phyloP scores from a whole-genome alignment of 2,329 filamentous ascomycete species.

The Monilinia aucupariae region DNA sequence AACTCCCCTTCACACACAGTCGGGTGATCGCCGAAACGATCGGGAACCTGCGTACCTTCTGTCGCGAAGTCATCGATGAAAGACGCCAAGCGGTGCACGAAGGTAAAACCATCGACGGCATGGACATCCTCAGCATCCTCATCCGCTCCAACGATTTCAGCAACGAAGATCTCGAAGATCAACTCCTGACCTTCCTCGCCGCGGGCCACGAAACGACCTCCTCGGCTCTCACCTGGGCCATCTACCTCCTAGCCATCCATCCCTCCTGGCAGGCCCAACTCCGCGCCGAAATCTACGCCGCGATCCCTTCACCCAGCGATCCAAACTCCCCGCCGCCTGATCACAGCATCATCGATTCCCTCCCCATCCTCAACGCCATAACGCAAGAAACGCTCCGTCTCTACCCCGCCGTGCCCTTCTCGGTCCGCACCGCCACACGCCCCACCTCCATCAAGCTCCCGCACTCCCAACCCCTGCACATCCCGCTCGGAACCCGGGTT shows the following conservation, averaged over 20 bases:
- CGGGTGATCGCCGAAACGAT: conserved; percentile 51
- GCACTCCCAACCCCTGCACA: conserved; percentile 49
- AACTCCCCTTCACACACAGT: conserved; percentile 66
- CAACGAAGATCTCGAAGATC: conserved; percentile 72
- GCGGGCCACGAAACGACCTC: conserved; percentile 77
- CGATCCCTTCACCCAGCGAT: conserved; percentile 39
- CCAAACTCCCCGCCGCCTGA: conserved; percentile 32
- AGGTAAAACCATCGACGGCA: conserved; percentile 35
- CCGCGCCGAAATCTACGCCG: conserved; percentile 49
- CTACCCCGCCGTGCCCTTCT: conserved; percentile 61
- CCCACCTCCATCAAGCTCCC: conserved; percentile 53
- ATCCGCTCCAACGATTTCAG: conserved; percentile 68
- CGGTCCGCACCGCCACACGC: conserved; percentile 52
- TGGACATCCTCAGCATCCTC: conserved; percentile 75
- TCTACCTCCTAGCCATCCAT: conserved; percentile 46
- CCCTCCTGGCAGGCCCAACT: conserved; percentile 53
- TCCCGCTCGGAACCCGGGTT: conserved; percentile 54
- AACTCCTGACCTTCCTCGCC: conserved; percentile 82
- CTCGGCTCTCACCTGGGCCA: conserved; percentile 66
- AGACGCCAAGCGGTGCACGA: conserved; percentile 49
- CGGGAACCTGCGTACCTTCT: conserved; percentile 56
- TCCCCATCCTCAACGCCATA: conserved; percentile 63
- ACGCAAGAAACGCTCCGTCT: conserved; percentile 63
- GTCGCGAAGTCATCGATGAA: conserved; percentile 59
- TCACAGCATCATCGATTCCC: conserved; percentile 50